Percentiles rank a stretch among this genome's conserved stretches.
Conservation (phyloP, 2,329 filamentous ascomycete species). For the Paecilomyces sp. region DNA sequence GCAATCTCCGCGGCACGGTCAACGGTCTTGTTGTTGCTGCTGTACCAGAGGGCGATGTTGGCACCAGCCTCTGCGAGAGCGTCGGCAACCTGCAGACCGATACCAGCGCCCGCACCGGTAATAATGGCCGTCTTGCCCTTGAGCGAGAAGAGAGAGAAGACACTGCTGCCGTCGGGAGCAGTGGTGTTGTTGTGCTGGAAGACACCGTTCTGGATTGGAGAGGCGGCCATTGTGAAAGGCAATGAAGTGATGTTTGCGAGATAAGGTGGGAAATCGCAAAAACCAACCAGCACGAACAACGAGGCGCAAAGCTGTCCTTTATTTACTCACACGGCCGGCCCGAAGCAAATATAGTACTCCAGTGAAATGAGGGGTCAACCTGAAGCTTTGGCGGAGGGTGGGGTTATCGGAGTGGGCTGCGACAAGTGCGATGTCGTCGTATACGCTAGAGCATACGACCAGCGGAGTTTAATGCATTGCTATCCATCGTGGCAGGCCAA, state of each 20-base stretch:
- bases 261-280: not conserved
- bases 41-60: slow-evolving; percentile 67
- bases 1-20: slow-evolving; percentile 57
- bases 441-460: not conserved
- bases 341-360: not conserved
- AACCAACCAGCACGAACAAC: not conserved
- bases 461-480: not conserved
- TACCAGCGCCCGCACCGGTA: slow-evolving; percentile 62
- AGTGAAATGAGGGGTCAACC: not conserved
- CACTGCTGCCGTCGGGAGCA: slow-evolving; percentile 37
- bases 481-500: not conserved
- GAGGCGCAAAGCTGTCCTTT: not conserved
- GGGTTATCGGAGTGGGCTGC: not conserved
- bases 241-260: not conserved
- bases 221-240: slow-evolving; percentile 23
- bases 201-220: slow-evolving; percentile 32
- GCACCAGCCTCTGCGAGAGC: slow-evolving; percentile 63
- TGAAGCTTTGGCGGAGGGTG: not conserved
- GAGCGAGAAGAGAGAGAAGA: slow-evolving; percentile 62
- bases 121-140: slow-evolving; percentile 65
- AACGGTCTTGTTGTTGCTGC: slow-evolving; percentile 59
- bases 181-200: slow-evolving; percentile 55
- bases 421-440: not conserved
- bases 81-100: slow-evolving; percentile 58
- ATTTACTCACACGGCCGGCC: not conserved